Conservation (phyloP, 495 filamentous ascomycete genomes). For the Penicillium paradoxum region DNA sequence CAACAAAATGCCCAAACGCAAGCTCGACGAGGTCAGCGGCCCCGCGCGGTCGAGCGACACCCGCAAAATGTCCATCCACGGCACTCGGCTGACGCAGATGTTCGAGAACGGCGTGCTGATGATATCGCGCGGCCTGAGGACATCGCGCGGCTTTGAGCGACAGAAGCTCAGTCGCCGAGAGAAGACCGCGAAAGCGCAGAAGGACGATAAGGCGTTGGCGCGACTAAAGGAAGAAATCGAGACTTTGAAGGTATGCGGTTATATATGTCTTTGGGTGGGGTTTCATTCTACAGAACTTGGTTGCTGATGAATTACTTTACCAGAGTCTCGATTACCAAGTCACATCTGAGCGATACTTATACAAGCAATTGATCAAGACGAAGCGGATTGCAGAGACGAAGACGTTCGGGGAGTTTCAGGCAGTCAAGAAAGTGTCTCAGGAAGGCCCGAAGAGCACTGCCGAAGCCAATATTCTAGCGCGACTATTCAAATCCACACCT, state of each 20-base stretch:
- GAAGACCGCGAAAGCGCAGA: conserved; percentile 57
- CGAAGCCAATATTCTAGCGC: conserved; percentile 70
- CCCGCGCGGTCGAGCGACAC: conserved; percentile 13
- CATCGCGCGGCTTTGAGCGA: conserved; percentile 79
- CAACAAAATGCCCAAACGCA: conserved; percentile 45
- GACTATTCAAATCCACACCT: conserved; percentile 69
- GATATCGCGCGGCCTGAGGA: conserved; percentile 66
- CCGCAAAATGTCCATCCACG: conserved; percentile 31
- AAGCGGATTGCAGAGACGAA: conserved; percentile 60
- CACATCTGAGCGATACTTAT: conserved; percentile 64
- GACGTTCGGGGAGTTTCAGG: conserved; percentile 38
- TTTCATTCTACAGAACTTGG: background rate
- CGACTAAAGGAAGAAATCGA: conserved; percentile 69
- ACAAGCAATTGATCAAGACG: conserved; percentile 67
- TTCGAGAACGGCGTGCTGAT: conserved; percentile 54
- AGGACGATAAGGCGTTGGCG: conserved; percentile 34
- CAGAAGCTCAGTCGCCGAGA: conserved; percentile 78
- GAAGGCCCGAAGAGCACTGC: conserved; percentile 46
- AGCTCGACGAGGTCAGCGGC: conserved; percentile 34
- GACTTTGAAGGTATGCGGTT: conserved; percentile 62
- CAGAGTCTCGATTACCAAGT: conserved; percentile 59
- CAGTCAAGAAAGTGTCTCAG: conserved; percentile 27
- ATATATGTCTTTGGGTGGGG: background rate
- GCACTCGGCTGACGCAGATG: conserved; percentile 45
- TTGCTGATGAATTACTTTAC: background rate